Base-by-base conservation (phyloP, 1,284 basidiomycete genomes). In the Boletus austroedulis region DNA sequence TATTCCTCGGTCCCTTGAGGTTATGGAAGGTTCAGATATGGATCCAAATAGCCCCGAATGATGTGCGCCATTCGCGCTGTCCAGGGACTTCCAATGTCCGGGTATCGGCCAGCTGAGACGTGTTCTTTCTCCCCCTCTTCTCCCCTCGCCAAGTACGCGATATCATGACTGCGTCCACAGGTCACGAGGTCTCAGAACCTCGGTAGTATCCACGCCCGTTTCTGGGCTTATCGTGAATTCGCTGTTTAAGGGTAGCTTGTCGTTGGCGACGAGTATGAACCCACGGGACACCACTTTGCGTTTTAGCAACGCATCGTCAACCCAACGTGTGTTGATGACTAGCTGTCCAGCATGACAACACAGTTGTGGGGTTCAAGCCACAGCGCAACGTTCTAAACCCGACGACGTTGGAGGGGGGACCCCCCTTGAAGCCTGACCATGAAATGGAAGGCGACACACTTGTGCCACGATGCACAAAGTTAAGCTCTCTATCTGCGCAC, bases 401-500 rank as follows among this genome's bases (percentile, higher is more conserved):
- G 48, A 55, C 36, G 24, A 43, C 17, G 4, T 46, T 34, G 31
- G 31, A 15, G 24, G 36, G 47, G 40, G 19, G 15, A n/a, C n/a
- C n/a, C 3, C 45, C 24, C 19, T 52, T 45, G 34, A 14, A 19
- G 21, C 31, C n/a, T n/a, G n/a, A n/a, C 40, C 50, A 51, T 10
- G 41, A 48, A 23, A 23, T 24, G 46, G 43, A 55, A 40, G 50
- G 56, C 36, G 62, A 56, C 29, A 31, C 31, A 56, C 55, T 38
- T 47, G 23, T 45, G 43, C 23, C 56, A 50, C 51, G 60, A 51
- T 38, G 53, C 24, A 21, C 26, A 40, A 51, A 47, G 52, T 58
- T 56, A 26, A 21, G 50, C 64, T 31, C 64, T 51, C 57, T 68
- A 59, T 59, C 53, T n/a, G 62, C 66, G 58, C 66, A 43, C 15